Percentiles rank a stretch among this genome's conserved stretches.
Evolutionary conservation across 306 rosid species (phyloP).

Genomic region (Trifolium fragiferum): DNA sequence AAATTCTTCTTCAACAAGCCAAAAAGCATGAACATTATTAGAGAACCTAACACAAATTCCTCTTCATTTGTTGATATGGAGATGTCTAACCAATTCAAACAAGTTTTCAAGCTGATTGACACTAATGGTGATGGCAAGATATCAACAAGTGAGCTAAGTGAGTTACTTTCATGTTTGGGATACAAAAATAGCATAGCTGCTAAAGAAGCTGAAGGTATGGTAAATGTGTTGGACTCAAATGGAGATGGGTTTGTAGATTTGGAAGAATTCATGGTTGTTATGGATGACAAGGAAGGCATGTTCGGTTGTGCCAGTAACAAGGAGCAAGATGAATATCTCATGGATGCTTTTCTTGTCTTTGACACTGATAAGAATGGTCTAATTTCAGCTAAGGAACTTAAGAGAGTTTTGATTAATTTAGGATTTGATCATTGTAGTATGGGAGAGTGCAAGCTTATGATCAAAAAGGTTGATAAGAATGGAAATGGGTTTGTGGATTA

Average conservation of each 20-base stretch:
- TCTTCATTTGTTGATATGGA: constrained; percentile 55
- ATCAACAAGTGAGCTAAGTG: constrained; percentile 61
- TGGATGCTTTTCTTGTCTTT: constrained; percentile 71
- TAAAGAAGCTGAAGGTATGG: constrained; percentile 68
- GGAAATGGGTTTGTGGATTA: constrained; percentile 82
- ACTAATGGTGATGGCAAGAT: constrained; percentile 70
- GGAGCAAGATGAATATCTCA: constrained; percentile 42
- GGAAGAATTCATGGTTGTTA: constrained; percentile 70
- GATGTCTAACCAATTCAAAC: constrained; percentile 59
- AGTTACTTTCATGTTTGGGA: constrained; percentile 59
- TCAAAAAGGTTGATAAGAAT: constrained; percentile 62
- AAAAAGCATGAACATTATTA: background rate
- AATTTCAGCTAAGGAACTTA: constrained; percentile 64
- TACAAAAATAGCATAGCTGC: constrained; percentile 45
- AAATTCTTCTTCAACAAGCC: constrained; percentile 37
- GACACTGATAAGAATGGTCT: constrained; percentile 65
- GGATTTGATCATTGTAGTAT: constrained; percentile 63
- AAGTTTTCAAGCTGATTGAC: constrained; percentile 68
- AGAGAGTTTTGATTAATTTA: constrained; percentile 54
- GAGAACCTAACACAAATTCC: constrained; percentile 16
- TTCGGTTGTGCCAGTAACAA: background rate
- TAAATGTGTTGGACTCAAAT: constrained; percentile 59
- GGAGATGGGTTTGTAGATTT: constrained; percentile 78
- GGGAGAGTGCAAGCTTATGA: constrained; percentile 64
- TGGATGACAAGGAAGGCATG: constrained; percentile 36